Evolutionary conservation across 345 rosid genomes (phyloP).

Genomic region (Reutealis trisperma): DNA sequence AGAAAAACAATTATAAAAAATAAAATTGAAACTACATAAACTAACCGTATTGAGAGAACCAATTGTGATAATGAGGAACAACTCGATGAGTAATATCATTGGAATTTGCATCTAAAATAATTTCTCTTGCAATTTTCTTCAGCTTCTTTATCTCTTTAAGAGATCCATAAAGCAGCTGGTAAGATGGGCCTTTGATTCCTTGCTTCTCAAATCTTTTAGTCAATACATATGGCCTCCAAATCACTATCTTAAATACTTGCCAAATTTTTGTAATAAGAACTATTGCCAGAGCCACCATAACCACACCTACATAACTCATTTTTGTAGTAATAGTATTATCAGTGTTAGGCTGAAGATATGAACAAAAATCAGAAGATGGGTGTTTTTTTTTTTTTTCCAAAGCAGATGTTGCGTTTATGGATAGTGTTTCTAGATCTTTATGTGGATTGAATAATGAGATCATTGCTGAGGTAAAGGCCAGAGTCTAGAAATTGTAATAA

Average conservation of each 20-base stretch:
- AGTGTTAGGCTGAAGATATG: too few relatives aligned
- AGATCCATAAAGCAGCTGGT: constrained; percentile 32
- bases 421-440: too few relatives aligned
- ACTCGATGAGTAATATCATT: constrained; percentile 32
- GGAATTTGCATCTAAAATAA: constrained; percentile 22
- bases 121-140: constrained; percentile 9
- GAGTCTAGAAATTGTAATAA: not conserved
- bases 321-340: not conserved
- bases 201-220: constrained; percentile 28
- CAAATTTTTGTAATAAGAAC: constrained; percentile 11
- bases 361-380: too few relatives aligned
- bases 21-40: not conserved
- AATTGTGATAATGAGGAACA: constrained; percentile 29
- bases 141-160: constrained; percentile 22
- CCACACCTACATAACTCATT: constrained; percentile 20
- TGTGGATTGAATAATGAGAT: not conserved
- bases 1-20: too few relatives aligned
- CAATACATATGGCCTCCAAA: constrained; percentile 39
- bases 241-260: constrained; percentile 12
- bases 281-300: not conserved
- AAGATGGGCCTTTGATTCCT: constrained; percentile 38
- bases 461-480: not conserved
- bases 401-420: too few relatives aligned
- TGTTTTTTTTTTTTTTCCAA: too few relatives aligned
- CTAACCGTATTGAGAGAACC: constrained; percentile 34